These are phyloP conservation scores for Mortierella sp. DNA, from an alignment of 371 early-diverging fungal species.

Conservation along the genomic window DNA sequence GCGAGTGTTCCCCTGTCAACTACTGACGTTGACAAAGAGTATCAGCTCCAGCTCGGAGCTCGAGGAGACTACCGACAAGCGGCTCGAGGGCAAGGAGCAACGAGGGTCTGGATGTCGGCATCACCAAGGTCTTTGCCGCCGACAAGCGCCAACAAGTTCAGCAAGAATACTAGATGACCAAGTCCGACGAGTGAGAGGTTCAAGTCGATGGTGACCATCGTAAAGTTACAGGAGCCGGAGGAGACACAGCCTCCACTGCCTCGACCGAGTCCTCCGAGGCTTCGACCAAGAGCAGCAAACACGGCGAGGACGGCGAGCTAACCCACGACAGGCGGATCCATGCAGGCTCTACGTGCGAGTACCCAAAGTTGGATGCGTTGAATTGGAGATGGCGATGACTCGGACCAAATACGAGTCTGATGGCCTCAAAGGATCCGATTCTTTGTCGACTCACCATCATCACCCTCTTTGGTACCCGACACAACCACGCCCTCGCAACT, in stretches of 20 bases:
- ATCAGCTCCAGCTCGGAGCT: not conserved
- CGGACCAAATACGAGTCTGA: conserved; percentile 4
- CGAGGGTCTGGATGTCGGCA: not conserved
- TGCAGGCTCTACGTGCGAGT: not conserved
- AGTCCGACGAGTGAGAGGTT: conserved; percentile 3
- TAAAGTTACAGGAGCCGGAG: not conserved
- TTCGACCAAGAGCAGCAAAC: not conserved
- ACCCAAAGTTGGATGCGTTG: conserved; percentile 9
- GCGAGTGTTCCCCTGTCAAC: not conserved
- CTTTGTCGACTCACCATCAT: not conserved
- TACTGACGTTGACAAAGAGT: not conserved
- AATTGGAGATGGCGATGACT: conserved; percentile 8
- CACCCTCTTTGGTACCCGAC: not conserved
- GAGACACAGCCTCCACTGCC: not conserved
- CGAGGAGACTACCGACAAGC: conserved; percentile 1
- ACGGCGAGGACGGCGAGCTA: not conserved
- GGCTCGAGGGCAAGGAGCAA: not conserved
- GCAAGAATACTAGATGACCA: not conserved
- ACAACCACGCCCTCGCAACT: not conserved
- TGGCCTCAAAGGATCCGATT: not conserved
- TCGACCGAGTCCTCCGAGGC: not conserved
- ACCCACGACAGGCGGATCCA: conserved; percentile 4
- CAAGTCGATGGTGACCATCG: not conserved
- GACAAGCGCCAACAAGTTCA: not conserved
- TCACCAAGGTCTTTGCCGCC: not conserved